phyloP scores from a whole-genome alignment of 371 early-diverging fungal genomes.

The Mucor circinelloides region DNA sequence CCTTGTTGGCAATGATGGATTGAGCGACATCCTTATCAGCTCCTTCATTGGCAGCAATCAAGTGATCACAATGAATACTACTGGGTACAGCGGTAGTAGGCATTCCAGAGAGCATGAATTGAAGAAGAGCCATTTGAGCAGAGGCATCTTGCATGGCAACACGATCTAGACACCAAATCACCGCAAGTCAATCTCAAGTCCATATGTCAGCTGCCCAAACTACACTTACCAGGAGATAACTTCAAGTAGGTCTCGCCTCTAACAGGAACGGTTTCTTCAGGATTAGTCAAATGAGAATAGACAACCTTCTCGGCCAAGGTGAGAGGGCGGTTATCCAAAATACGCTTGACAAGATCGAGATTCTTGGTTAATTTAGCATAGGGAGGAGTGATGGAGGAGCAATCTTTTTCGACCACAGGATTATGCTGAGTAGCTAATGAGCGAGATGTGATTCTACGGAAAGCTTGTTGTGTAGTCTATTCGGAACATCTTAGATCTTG shows the following conservation, averaged over 20 bases:
- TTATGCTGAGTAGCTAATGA: constrained; percentile 38
- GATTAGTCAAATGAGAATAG: constrained; percentile 90
- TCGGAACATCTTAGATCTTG: neutral
- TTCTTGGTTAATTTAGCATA: constrained; percentile 60
- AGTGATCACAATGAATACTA: constrained; percentile 93
- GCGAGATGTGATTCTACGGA: constrained; percentile 5
- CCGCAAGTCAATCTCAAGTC: neutral
- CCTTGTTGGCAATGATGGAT: constrained; percentile 74
- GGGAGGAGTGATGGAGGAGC: constrained; percentile 61
- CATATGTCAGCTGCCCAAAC: neutral
- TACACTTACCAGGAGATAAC: constrained; percentile 64
- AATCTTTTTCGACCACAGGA: constrained; percentile 53
- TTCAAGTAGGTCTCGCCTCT: constrained; percentile 74
- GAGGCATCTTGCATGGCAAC: constrained; percentile 85
- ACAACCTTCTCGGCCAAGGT: constrained; percentile 95
- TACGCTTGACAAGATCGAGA: constrained; percentile 55
- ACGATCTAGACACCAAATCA: constrained; percentile 57
- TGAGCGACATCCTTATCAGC: constrained; percentile 73
- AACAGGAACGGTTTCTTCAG: constrained; percentile 67
- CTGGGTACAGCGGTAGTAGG: constrained; percentile 85
- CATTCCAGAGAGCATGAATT: constrained; percentile 91
- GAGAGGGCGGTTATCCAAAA: constrained; percentile 65
- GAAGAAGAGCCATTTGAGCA: constrained; percentile 89
- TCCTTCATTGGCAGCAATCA: constrained; percentile 82
- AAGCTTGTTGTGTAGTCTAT: constrained; percentile 11